Base-by-base conservation (phyloP, 805 yeast species). In the Komagataella pseudopastoris region DNA sequence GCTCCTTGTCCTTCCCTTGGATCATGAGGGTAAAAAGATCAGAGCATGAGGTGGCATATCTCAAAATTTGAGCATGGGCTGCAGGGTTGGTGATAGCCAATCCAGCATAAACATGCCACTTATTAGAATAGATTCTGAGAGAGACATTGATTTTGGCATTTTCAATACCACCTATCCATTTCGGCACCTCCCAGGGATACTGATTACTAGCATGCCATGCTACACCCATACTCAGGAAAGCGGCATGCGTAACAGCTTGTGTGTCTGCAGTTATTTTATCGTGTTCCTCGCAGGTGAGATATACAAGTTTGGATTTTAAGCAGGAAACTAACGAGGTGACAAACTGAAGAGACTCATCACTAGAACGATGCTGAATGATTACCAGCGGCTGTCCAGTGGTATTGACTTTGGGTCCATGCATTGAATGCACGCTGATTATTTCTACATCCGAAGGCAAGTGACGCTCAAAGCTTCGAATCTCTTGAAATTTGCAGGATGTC, bases 61-160 rank as follows among this genome's bases (percentile, higher is more conserved):
- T 97, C 56, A 86, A 72, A 17, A 95, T 84, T 66, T 93, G 98
- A 45, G 76, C 78, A 61, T 91, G 97, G 0, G 98, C 97, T 46
- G 90, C 80, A 1, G 96, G 97, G 60, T 93, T 93, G 1, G 96
- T 85, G 57, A 93, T 91, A 7, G 98, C 97, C 59, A 93, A 72
- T 0, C 99, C 99, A 4, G 98, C 98, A 62, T 93, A 93, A 30
- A 93, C 98, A 64, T 93, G 99, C 95, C 96, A 93, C 67, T 90
- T 89, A 67, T 90, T 93, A 16, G 96, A 81, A 65, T 75, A 93
- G 50, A 93, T 93, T 56, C 99, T 73, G 63, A 93, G 68, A 1
- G 98, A 85, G 36, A 93, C 89, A 63, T 93, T 93, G 62, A 90
- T 86, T 60, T 93, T 93, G 14, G 96, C 98, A 63, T 93, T 91